Conservation (phyloP, 2,329 filamentous ascomycete species). For the Botryotinia globosa region DNA sequence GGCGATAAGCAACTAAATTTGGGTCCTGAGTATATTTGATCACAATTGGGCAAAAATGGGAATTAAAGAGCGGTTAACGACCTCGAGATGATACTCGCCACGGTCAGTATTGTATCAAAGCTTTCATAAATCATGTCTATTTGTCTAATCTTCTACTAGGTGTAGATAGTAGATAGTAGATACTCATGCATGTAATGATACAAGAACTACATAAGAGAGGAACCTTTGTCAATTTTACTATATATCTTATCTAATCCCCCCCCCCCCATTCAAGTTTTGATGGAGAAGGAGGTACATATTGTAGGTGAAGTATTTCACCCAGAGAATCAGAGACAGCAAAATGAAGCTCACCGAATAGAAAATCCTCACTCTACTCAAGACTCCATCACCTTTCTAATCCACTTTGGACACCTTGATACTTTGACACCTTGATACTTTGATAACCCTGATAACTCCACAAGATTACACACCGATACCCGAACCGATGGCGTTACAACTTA, state of each 20-base stretch:
- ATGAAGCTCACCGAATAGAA: conserved; percentile 13
- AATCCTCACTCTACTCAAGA: not conserved
- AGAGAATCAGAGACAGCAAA: not conserved
- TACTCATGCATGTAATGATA: conserved; percentile 1
- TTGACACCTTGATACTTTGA: not conserved
- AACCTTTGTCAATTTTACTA: not conserved
- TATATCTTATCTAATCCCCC: not conserved
- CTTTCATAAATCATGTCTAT: not conserved
- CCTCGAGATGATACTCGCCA: not conserved
- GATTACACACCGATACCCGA: conserved; percentile 8
- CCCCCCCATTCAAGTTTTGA: not conserved
- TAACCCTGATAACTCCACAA: not conserved
- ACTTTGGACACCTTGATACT: not conserved
- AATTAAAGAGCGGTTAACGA: not conserved
- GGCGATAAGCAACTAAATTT: conserved; percentile 3
- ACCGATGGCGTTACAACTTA: not conserved
- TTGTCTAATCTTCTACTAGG: not conserved
- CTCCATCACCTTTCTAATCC: conserved; percentile 2
- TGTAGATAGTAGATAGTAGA: not conserved
- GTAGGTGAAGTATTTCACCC: not conserved
- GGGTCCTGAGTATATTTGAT: not conserved
- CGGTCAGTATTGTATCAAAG: not conserved
- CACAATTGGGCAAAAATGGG: not conserved
- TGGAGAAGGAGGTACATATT: conserved; percentile 1
- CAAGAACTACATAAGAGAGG: no score